These are phyloP conservation scores for Pleurotus salmoneostramineus DNA, from an alignment of 768 basidiomycete genomes.

Conservation along the genomic window DNA sequence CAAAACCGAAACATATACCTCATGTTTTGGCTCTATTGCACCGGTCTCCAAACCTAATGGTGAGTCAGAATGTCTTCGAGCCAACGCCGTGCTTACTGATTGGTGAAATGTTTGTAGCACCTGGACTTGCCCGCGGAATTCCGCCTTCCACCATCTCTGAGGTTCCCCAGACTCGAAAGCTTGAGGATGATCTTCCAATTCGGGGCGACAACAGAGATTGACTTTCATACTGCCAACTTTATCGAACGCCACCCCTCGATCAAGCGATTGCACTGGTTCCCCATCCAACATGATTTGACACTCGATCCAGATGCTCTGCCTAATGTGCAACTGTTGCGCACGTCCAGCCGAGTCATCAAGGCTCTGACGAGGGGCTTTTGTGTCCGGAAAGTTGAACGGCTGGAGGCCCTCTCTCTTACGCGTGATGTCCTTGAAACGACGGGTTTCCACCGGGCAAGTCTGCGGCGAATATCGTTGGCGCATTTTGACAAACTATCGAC, in stretches of 20 bases:
- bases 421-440: slow-evolving; percentile 12
- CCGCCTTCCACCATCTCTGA: slow-evolving; percentile 27
- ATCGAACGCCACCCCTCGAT: slow-evolving; percentile 41
- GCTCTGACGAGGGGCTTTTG: slow-evolving; percentile 18
- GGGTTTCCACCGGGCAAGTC: neutral
- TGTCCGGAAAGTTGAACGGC: slow-evolving; percentile 4
- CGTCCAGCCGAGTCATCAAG: slow-evolving; percentile 28
- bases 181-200: slow-evolving; percentile 37
- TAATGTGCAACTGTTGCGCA: slow-evolving; percentile 32
- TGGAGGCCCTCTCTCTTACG: neutral
- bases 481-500: slow-evolving; percentile 6
- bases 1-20: slow-evolving; percentile 16
- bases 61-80: slow-evolving; percentile 3
- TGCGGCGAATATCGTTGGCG: neutral
- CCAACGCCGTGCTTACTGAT: neutral
- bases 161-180: slow-evolving; percentile 36
- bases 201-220: slow-evolving; percentile 30
- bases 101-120: slow-evolving; percentile 20
- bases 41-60: slow-evolving; percentile 23
- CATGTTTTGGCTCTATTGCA: slow-evolving; percentile 24
- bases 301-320: slow-evolving; percentile 34
- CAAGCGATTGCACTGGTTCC: slow-evolving; percentile 44
- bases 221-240: slow-evolving; percentile 32
- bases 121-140: slow-evolving; percentile 47
- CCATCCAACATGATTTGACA: slow-evolving; percentile 20